Base-by-base conservation (phyloP, 306 rosid species). In the Fagus sylvatica region DNA sequence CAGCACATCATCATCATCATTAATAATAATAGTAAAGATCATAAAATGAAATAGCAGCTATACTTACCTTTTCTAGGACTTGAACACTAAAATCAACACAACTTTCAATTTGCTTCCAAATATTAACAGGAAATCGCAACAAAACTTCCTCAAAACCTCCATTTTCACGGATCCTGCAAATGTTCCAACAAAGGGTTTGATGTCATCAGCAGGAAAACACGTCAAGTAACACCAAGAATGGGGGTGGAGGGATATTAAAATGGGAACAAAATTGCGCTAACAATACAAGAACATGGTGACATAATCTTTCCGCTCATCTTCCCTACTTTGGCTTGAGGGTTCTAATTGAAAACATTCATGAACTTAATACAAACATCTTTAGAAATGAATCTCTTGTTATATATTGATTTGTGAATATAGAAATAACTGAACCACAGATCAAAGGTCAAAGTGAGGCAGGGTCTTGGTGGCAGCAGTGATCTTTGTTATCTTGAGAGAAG, bases 81-180 rank as follows among this genome's bases (percentile, higher is more conserved):
- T 22, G 28, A 22, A 92, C 33, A 73, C 74, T 69, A 40, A 69
- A 82, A 53, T 72, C 84, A 80, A 56, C 59, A 84, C 80, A 87
- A 54, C 78, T 91, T 76, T 84, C 95, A 56, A 85, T 64, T 48
- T 84, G 90, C 73, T 55, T 87, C 98, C 97, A 95, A 55, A 92
- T 81, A 69, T 84, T 88, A 67, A 81, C n/a, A 53, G 84, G 82
- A 79, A 95, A 86, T 75, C 74, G 97, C 86, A 86, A 77, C 56
- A 82, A 78, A 74, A 85, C 87, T 61, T 89, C 92, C 81, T 88
- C 97, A 54, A 74, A 80, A 87, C 84, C 88, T 53, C 91, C 89
- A 43, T 81, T 81, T 78, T 84, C 96, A 82, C 69, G 73, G 77
- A 87, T 84, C 97, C 98, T 95, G 90, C 41, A 59, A 7, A 78